phyloP scores from a whole-genome alignment of 2,329 filamentous ascomycete genomes.

The Neocucurbitaria cava region DNA sequence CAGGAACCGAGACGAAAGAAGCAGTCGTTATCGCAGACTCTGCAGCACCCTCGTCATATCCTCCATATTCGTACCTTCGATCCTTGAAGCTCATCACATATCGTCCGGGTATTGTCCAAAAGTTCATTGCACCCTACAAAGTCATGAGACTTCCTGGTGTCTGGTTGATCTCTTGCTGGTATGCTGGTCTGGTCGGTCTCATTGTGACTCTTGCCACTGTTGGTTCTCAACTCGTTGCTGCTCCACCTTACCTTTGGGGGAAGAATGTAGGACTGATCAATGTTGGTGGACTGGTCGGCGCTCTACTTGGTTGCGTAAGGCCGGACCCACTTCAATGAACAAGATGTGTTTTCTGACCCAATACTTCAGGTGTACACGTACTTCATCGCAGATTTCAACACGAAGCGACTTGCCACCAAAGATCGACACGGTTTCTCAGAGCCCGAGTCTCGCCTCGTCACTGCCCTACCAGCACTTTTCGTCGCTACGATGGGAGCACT shows the following conservation, averaged over 20 bases:
- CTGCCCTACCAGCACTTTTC: conserved; percentile 48
- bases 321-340: too few species aligned
- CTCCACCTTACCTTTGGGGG: conserved; percentile 53
- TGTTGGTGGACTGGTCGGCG: conserved; percentile 48
- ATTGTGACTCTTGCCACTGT: conserved; percentile 50
- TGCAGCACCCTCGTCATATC: conserved; percentile 22
- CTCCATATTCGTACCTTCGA: conserved; percentile 41
- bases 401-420: conserved; percentile 46
- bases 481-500: conserved; percentile 48
- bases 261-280: conserved; percentile 49
- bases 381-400: conserved; percentile 46
- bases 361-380: conserved; percentile 40
- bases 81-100: conserved; percentile 49
- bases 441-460: conserved; percentile 49
- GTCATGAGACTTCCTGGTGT: conserved; percentile 50
- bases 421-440: conserved; percentile 48
- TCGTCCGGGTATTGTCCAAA: conserved; percentile 40
- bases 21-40: conserved; percentile 8
- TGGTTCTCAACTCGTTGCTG: conserved; percentile 46
- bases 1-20: conserved; percentile 27
- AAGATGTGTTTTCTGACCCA: neutral
- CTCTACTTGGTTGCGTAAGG: conserved; percentile 42
- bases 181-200: conserved; percentile 51
- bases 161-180: conserved; percentile 52
- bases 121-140: conserved; percentile 49